Percentiles rank a stretch among this genome's conserved stretches.
Conservation (phyloP, 345 rosid genomes). For the Eucalyptus pauciflora region DNA sequence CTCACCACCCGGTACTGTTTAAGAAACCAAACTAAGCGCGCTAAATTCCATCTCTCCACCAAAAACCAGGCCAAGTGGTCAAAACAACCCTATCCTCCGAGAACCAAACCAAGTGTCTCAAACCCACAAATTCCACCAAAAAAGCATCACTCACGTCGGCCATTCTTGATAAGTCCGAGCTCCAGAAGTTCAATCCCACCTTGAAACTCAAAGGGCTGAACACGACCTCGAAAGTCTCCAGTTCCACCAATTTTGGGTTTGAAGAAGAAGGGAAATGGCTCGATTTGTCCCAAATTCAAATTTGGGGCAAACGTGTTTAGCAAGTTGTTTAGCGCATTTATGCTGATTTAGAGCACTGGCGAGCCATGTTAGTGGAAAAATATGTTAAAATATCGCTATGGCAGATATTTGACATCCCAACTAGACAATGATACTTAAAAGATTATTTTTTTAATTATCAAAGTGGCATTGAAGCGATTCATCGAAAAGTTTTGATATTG, state of each 20-base stretch:
- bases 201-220: background rate
- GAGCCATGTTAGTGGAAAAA: too few species aligned
- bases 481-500: accelerated
- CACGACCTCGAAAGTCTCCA: background rate
- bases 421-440: background rate
- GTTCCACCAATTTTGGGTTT: background rate
- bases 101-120: background rate
- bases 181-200: background rate
- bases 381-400: too few species aligned
- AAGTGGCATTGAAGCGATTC: background rate
- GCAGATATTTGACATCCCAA: background rate
- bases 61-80: background rate
- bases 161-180: background rate
- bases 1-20: background rate
- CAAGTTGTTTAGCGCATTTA: background rate
- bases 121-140: background rate
- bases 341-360: background rate
- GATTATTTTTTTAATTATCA: background rate
- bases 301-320: background rate
- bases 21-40: background rate
- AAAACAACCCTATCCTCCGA: background rate
- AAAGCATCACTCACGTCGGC: background rate
- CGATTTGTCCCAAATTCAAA: background rate
- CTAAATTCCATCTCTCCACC: background rate
- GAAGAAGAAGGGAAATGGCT: background rate